These are phyloP conservation scores for Lentithecium fluviatile DNA, from an alignment of 495 filamentous ascomycete genomes.

Conservation along the genomic window DNA sequence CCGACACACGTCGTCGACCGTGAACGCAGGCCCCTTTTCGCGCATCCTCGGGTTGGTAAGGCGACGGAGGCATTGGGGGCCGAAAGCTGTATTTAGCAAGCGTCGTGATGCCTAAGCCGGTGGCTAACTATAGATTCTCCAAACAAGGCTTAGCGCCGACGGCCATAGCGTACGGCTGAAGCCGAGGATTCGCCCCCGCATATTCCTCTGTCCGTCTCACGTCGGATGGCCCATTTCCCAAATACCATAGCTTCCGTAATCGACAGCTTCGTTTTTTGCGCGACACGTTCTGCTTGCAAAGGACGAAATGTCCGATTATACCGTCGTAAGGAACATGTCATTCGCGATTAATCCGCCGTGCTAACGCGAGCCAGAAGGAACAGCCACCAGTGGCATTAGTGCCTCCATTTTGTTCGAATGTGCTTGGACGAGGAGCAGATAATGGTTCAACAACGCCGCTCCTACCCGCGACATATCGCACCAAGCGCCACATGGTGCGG, in stretches of 20 bases:
- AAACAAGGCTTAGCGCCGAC: too few species aligned
- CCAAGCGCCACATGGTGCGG: conserved; percentile 3
- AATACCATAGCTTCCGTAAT: too few species aligned
- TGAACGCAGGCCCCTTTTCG: background rate
- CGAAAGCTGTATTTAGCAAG: background rate
- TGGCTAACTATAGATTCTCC: too few species aligned
- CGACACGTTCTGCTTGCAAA: background rate
- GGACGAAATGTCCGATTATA: background rate
- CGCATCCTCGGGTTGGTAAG: background rate
- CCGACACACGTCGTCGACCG: too few species aligned
- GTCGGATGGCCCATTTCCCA: too few species aligned
- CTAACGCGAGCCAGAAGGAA: conserved; percentile 16
- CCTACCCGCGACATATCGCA: conserved; percentile 21
- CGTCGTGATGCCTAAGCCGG: too few species aligned
- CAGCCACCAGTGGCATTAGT: background rate
- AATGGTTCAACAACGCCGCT: background rate
- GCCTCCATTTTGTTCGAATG: conserved; percentile 15
- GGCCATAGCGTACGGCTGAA: too few species aligned
- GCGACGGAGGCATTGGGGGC: background rate
- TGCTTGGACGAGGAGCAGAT: background rate
- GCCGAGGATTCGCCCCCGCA: too few species aligned
- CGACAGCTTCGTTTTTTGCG: too few species aligned
- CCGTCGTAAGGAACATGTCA: background rate
- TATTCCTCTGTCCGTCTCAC: too few species aligned
- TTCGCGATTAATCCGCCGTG: background rate